phyloP scores from a whole-genome alignment of 805 yeast species.

The Peterozyma xylosa region DNA sequence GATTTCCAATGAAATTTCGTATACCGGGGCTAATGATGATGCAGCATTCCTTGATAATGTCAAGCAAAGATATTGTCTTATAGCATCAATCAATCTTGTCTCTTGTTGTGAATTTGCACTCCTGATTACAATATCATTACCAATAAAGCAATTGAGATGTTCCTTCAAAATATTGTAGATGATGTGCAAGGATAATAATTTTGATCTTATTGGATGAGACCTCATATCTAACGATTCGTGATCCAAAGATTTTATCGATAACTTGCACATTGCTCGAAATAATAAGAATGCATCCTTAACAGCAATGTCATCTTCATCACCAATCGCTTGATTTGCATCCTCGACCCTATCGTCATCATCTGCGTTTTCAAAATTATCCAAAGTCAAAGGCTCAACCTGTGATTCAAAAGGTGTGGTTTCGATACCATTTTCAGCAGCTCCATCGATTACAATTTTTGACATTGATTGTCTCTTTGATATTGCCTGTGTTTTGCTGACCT shows the following conservation, averaged over 20 bases:
- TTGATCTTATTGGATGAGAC: slow-evolving; percentile 89
- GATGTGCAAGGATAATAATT: slow-evolving; percentile 78
- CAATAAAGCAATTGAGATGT: slow-evolving; percentile 73
- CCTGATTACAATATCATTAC: slow-evolving; percentile 46
- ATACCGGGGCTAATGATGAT: slow-evolving; percentile 83
- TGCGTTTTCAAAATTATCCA: slow-evolving; percentile 52
- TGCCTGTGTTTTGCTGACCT: slow-evolving; percentile 28
- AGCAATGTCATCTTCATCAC: slow-evolving; percentile 56
- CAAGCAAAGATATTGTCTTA: slow-evolving; percentile 77
- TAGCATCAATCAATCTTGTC: slow-evolving; percentile 65
- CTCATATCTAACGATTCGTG: slow-evolving; percentile 73
- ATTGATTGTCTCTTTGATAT: background rate
- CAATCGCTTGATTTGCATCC: slow-evolving; percentile 34
- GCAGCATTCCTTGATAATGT: slow-evolving; percentile 89
- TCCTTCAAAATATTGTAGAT: slow-evolving; percentile 80
- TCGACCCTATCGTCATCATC: slow-evolving; percentile 49
- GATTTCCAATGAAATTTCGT: slow-evolving; percentile 85
- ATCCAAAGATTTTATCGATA: slow-evolving; percentile 80
- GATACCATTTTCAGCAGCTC: background rate
- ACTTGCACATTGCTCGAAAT: slow-evolving; percentile 90
- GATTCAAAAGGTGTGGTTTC: background rate
- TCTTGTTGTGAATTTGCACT: slow-evolving; percentile 43
- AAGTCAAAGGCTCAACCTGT: slow-evolving; percentile 39
- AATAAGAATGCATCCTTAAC: slow-evolving; percentile 89
- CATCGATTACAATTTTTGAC: background rate